phyloP scores from a whole-genome alignment of 495 filamentous ascomycete genomes.

The Aspergillus leporis region DNA sequence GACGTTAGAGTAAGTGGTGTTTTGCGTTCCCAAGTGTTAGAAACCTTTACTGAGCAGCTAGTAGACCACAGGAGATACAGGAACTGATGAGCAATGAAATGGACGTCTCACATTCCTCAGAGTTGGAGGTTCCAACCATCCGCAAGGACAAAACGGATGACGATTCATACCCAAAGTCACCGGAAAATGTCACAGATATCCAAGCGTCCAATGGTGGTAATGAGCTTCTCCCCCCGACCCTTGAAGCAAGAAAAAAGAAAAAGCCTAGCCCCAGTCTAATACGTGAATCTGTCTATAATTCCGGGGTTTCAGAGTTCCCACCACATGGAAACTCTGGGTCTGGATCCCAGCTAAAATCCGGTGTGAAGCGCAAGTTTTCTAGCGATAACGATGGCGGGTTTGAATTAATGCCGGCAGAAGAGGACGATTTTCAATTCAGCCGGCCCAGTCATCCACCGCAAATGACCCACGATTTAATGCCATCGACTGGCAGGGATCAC shows the following conservation, averaged over 20 bases:
- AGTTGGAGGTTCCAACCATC: slow-evolving; percentile 60
- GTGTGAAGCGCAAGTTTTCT: slow-evolving; percentile 64
- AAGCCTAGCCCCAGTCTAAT: slow-evolving; percentile 48
- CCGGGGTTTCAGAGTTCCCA: neutral
- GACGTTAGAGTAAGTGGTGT: slow-evolving; percentile 66
- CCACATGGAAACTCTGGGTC: neutral
- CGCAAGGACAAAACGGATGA: slow-evolving; percentile 60
- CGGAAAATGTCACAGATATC: slow-evolving; percentile 10
- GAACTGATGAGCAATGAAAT: slow-evolving; percentile 48
- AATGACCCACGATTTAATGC: slow-evolving; percentile 2
- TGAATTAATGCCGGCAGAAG: slow-evolving; percentile 27
- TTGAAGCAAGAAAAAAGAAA: slow-evolving; percentile 41
- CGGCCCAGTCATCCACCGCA: slow-evolving; percentile 25
- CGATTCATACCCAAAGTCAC: slow-evolving; percentile 42
- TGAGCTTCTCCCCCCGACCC: slow-evolving; percentile 31
- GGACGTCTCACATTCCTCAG: slow-evolving; percentile 58
- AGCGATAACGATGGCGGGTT: slow-evolving; percentile 49
- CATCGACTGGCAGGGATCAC: slow-evolving; percentile 12
- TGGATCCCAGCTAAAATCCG: slow-evolving; percentile 37
- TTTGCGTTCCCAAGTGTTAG: neutral
- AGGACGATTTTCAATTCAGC: slow-evolving; percentile 54
- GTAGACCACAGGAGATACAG: slow-evolving; percentile 45
- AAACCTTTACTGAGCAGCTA: slow-evolving; percentile 19
- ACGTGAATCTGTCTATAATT: slow-evolving; percentile 39
- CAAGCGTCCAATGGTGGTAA: slow-evolving; percentile 9